These are phyloP conservation scores for Ophiostoma fasciatum DNA, from an alignment of 2,329 filamentous ascomycete genomes.

Conservation along the genomic window DNA sequence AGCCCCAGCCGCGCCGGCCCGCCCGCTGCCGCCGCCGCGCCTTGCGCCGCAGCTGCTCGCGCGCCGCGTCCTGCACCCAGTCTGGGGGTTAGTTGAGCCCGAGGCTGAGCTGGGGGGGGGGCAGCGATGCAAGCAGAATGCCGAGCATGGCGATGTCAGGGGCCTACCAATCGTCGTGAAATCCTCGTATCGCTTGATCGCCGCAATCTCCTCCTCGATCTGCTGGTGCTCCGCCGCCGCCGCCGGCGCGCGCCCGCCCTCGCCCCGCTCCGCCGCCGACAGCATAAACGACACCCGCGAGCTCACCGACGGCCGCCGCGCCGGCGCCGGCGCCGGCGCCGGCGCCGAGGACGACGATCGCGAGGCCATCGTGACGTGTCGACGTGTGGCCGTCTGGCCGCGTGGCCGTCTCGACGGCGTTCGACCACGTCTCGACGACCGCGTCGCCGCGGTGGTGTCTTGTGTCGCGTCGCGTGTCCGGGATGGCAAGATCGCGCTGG, in stretches of 20 bases:
- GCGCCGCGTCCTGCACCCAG: constrained; percentile 94
- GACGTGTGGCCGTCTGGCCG: neutral
- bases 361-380: constrained; percentile 5
- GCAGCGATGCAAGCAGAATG: neutral
- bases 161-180: constrained; percentile 76
- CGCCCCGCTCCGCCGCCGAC: constrained; percentile 35
- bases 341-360: constrained; percentile 6
- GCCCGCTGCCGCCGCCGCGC: constrained; percentile 57
- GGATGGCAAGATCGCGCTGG: no score
- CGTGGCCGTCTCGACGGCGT: neutral
- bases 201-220: constrained; percentile 86
- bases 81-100: constrained; percentile 42
- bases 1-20: constrained; percentile 64
- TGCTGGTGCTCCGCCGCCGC: constrained; percentile 44
- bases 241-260: constrained; percentile 37
- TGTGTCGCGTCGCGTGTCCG: no score
- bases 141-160: no score
- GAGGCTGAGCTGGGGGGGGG: no score
- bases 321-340: neutral
- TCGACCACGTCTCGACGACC: no score
- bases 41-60: constrained; percentile 72
- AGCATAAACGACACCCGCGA: constrained; percentile 55
- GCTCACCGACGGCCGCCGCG: constrained; percentile 40
- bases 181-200: constrained; percentile 98
- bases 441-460: no score